A percentile compares a stretch with the other conserved stretches of the same genome.
Conservation (phyloP, 2,329 filamentous ascomycete genomes). For the Trichoderma polysporum region DNA sequence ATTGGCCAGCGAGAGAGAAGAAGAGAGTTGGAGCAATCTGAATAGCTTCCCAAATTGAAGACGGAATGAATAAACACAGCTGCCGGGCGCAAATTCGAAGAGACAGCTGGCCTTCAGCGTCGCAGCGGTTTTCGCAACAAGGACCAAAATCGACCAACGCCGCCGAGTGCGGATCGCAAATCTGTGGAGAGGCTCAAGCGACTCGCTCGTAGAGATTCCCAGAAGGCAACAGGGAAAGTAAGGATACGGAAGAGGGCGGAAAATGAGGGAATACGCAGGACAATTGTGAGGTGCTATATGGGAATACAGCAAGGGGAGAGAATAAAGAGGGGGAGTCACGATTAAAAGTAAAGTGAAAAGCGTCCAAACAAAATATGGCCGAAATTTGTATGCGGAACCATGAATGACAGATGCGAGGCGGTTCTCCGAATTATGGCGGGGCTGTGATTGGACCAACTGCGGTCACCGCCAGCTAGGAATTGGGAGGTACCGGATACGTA, state of each 20-base stretch:
- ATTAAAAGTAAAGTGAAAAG: constrained; percentile 19
- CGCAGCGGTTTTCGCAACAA: constrained; percentile 1
- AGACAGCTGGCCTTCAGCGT: not conserved
- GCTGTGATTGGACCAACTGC: constrained; percentile 19
- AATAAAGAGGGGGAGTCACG: not conserved
- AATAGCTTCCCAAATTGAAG: not conserved
- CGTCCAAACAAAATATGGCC: constrained; percentile 14
- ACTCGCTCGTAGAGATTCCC: not conserved
- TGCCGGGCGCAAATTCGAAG: not conserved
- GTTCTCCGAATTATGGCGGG: constrained; percentile 19
- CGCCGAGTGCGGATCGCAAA: constrained; percentile 18
- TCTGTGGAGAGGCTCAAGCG: constrained; percentile 11
- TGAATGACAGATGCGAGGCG: constrained; percentile 14
- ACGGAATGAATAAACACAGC: not conserved
- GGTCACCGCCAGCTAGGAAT: not conserved
- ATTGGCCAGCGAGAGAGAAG: not conserved
- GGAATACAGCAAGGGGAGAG: not conserved
- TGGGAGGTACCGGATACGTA: not conserved
- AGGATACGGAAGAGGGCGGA: not conserved
- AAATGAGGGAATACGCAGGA: not conserved
- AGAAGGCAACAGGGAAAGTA: not conserved
- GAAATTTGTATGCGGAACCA: constrained; percentile 10
- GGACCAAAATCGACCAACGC: not conserved
- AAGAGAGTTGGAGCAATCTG: not conserved
- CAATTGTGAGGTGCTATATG: not conserved